Base-by-base conservation (phyloP, 2,329 filamentous ascomycete genomes). In the Sclerotinia trifoliorum region DNA sequence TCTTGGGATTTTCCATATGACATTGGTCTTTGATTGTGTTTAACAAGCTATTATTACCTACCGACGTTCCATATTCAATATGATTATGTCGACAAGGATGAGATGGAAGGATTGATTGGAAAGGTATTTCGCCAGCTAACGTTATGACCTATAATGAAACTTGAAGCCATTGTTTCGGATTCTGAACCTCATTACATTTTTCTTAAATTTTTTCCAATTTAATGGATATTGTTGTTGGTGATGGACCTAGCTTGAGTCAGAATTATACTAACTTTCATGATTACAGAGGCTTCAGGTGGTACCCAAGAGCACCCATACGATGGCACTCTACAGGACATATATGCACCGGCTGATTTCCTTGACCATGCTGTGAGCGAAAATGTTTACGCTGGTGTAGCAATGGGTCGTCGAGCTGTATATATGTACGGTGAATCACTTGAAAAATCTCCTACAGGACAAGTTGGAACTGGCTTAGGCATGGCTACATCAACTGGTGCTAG, bases 361-460 rank as follows among this genome's bases (percentile, higher is more conserved):
- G 78, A 80, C 48, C 74, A 77, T 3, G 77, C 76, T 13, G 70
- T 79, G 8, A 78, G 75, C 52, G 81, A 82, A 70, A 82, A 79
- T 68, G 74, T 81, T 39, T 74, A 78, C 48, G 77, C 76, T 1
- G 80, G 81, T 0, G 71, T 76, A 0, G 78, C 79, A 5, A 82
- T 82, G 80, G 62, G 72, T n/a, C 73, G 75, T 3, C 76, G 80
- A 4, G 77, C 77, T 0, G 74, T 72, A 1, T 81, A 76, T 67
- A 82, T 82, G 80, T 82, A 81, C 69, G 80, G 81, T 1, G 71
- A 70, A 32, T 70, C 72, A 0, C 71, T 82, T 0, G 69, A 73
- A 0, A 72, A 73, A 5, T 70, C 69, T 0, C 73, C 80, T 0
- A 67, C 62, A 0, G 80, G 76, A 0, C 79, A 81, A 48, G 77